These are phyloP conservation scores for Podaxis carcinomalis DNA, from an alignment of 768 basidiomycete species.

Conservation along the genomic window DNA sequence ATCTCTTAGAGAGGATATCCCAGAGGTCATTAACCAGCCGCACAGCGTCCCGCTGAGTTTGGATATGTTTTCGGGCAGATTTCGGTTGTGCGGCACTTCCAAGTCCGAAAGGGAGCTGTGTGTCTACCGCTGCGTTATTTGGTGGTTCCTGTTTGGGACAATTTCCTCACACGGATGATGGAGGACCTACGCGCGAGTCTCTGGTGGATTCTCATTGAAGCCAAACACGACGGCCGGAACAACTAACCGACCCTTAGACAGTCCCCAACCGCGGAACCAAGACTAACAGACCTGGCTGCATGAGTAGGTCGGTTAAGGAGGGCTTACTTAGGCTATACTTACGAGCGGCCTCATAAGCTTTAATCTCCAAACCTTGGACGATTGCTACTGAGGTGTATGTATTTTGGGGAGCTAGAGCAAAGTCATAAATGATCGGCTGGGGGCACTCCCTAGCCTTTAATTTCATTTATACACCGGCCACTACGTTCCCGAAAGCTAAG, in stretches of 20 bases:
- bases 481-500: not conserved
- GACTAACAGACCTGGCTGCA: not conserved
- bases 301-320: not conserved
- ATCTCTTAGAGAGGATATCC: not conserved
- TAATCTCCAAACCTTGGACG: not conserved
- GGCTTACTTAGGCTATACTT: not conserved
- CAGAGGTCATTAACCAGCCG: not conserved
- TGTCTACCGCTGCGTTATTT: not conserved
- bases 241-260: conserved; percentile 2
- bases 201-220: not conserved
- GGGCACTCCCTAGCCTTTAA: not conserved
- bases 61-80: not conserved
- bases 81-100: not conserved
- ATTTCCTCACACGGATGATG: not conserved
- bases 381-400: not conserved
- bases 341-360: not conserved
- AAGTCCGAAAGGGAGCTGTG: not conserved
- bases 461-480: not conserved
- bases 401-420: not conserved
- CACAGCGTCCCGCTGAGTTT: not conserved
- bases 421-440: not conserved
- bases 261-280: not conserved
- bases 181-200: not conserved
- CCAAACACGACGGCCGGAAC: not conserved
- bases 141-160: not conserved